Evolutionary conservation across 2,329 filamentous ascomycete species (phyloP), one percentile per base, ranked within the genome.

Genomic region (Ciborinia camelliae): DNA sequence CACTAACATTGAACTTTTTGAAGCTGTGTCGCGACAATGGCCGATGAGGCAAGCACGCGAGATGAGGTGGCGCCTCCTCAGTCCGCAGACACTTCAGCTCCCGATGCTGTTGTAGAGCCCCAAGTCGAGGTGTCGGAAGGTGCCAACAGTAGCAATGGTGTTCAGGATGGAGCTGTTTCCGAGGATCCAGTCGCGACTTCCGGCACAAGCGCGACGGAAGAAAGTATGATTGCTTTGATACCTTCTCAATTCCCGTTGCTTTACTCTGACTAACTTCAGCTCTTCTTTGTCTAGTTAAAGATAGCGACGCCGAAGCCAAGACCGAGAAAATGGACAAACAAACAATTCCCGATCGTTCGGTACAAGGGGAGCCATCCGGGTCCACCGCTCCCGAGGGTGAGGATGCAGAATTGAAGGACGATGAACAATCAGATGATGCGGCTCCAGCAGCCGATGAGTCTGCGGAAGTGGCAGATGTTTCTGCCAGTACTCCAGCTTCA

Each of bases 401-500:
- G 52, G 74, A 76, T 47, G 65, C 70, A 58, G 73, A 76, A 50
- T 73, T 78, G 71, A 74, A 77, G 66, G 71, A 72, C 32, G 70
- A 71, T 35, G 69, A 73, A 68, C 73, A 76, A 64, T 71, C 73
- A 57, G 74, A 72, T 45, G 72, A 70, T 57, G 60, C 68, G 37
- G 71, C 66, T 23, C 68, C 70, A 57, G 68, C 69, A 53, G 70
- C 72, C n/a, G 68, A 72, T 8, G 66, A 68, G 32, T 69, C 68
- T 57, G 70, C 64, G 41, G 66, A 71, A 23, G 72, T 75, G 39
- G 72, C 73, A 35, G 75, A 74, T 66, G 68, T 71, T 70, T 71
- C 75, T 64, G 74, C 73, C 47, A 75, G 75, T 28, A 73, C 78
- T n/a, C 72, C 78, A 58, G 68, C 76, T 48, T 78, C 83, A 65